A percentile compares a stretch with the other conserved stretches of the same genome.
Conservation (phyloP, 1,139 yeast species). For the Hansenula sp. region DNA sequence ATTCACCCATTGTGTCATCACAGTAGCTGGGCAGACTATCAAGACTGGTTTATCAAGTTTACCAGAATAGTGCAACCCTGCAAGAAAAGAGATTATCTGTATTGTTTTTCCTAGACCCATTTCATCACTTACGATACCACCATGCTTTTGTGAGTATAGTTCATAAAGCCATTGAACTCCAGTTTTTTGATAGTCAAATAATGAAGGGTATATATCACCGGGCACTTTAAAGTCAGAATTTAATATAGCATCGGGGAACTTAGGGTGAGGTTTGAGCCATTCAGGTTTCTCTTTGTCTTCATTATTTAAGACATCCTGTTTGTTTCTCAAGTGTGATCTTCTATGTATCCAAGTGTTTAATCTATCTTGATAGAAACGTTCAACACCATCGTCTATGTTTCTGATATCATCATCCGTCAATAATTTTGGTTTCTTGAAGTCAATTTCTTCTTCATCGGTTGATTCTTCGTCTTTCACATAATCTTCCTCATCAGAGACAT, state of each 20-base stretch:
- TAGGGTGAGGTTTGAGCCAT: constrained; percentile 76
- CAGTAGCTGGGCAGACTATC: constrained; percentile 95
- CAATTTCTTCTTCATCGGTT: constrained; percentile 11
- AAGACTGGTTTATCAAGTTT: constrained; percentile 71
- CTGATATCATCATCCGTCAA: constrained; percentile 29
- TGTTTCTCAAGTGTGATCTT: constrained; percentile 32
- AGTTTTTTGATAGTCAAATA: constrained; percentile 91
- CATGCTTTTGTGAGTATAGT: constrained; percentile 76
- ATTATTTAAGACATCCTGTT: constrained; percentile 18
- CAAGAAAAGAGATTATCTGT: constrained; percentile 84
- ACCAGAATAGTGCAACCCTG: constrained; percentile 84
- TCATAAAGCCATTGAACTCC: constrained; percentile 84
- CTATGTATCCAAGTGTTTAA: constrained; percentile 53
- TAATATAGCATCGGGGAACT: constrained; percentile 66
- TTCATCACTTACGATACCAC: constrained; percentile 96
- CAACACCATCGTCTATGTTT: constrained; percentile 79
- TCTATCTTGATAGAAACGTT: constrained; percentile 52
- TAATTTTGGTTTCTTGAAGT: constrained; percentile 16
- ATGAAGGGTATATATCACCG: constrained; percentile 82
- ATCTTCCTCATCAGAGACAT: constrained; percentile 19
- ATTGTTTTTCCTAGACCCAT: constrained; percentile 98
- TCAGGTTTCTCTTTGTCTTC: constrained; percentile 27
- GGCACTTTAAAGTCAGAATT: constrained; percentile 73
- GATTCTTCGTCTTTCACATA: constrained; percentile 15
- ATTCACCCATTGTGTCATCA: constrained; percentile 91